These are phyloP conservation scores for Metarhizium anisopliae DNA, from an alignment of 2,329 filamentous ascomycete species.

Conservation along the genomic window DNA sequence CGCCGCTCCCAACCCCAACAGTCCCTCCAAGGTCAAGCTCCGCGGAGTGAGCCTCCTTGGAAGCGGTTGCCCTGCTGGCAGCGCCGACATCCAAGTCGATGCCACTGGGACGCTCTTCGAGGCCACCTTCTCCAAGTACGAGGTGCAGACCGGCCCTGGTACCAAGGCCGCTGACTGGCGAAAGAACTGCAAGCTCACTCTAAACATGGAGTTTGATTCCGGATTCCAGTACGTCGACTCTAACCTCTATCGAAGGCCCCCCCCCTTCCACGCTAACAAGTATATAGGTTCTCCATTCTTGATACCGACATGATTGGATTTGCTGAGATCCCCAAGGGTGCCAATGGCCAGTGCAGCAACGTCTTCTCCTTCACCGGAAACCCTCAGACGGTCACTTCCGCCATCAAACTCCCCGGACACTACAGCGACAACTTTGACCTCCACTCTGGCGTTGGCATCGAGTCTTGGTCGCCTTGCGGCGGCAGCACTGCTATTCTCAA, in stretches of 20 bases:
- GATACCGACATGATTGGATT: constrained; percentile 18
- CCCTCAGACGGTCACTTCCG: constrained; percentile 12
- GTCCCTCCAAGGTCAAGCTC: constrained; percentile 10
- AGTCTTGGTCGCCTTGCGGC: constrained; percentile 16
- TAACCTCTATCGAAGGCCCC: neutral
- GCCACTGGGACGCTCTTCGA: constrained; percentile 16
- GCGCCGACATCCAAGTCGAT: constrained; percentile 16
- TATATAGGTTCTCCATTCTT: constrained; percentile 15
- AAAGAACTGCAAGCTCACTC: constrained; percentile 18
- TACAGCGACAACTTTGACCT: constrained; percentile 15
- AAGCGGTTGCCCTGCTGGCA: constrained; percentile 15
- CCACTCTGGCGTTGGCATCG: constrained; percentile 10
- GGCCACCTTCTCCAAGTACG: constrained; percentile 17
- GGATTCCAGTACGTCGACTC: constrained; percentile 15
- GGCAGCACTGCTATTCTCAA: constrained; percentile 19
- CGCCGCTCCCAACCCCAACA: neutral
- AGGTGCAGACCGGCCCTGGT: constrained; percentile 15
- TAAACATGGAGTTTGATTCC: constrained; percentile 15
- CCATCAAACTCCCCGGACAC: constrained; percentile 9
- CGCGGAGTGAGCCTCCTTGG: constrained; percentile 14
- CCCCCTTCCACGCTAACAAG: neutral
- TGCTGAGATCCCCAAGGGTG: constrained; percentile 15
- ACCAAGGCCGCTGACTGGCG: constrained; percentile 14
- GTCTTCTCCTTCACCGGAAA: constrained; percentile 18
- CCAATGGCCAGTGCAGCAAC: constrained; percentile 14